Base-by-base conservation (phyloP, 495 filamentous ascomycete genomes). In the Trypethelium eluteriae region DNA sequence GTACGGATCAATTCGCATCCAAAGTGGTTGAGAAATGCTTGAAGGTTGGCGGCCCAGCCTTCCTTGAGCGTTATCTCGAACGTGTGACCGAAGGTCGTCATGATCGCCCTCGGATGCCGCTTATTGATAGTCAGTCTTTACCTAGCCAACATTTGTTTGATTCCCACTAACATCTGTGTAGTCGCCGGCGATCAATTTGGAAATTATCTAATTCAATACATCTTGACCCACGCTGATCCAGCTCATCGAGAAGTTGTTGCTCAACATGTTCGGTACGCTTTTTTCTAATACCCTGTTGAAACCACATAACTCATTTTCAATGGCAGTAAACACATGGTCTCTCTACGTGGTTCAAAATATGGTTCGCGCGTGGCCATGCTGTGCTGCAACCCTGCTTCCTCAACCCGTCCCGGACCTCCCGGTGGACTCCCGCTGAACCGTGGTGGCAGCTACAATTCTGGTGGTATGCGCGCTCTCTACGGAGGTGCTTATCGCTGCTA, bases 11-110 rank as follows among this genome's bases (percentile, higher is more conserved):
- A 76, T 98, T 96, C 76, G 95, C 95, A 32, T 98, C 94, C 44
- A 98, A 98, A 75, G 94, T 98, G 18, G 92, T 98, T 64, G 94
- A 98, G 80, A 98, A 98, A 78, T 98, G 94, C 69, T 84, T 98
- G 68, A 98, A 98, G 82, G 96, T 98, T 76, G 91, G 93, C 49
- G 91, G 92, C 34, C 78, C 84, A 35, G 92, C 98, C 49, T 98
- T 98, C 73, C 81, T 98, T 46, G 83, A 92, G 64, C 92, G 91
- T 69, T 98, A 97, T 73, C 90, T 98, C 47, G 88, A 93, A 73
- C 87, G 92, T 67, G 91, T 98, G 65, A 98, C 92, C 76, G 93
- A 95, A 73, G 91, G 90, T 61, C 91, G 91, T 66, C 77, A 87
- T 44, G 92, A 97, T 75, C 89, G 94, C 71, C 91, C 95, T 62